A percentile compares a stretch with the other conserved stretches of the same genome.
Conservation (phyloP, 345 rosid species). For the Trapa incisa region DNA sequence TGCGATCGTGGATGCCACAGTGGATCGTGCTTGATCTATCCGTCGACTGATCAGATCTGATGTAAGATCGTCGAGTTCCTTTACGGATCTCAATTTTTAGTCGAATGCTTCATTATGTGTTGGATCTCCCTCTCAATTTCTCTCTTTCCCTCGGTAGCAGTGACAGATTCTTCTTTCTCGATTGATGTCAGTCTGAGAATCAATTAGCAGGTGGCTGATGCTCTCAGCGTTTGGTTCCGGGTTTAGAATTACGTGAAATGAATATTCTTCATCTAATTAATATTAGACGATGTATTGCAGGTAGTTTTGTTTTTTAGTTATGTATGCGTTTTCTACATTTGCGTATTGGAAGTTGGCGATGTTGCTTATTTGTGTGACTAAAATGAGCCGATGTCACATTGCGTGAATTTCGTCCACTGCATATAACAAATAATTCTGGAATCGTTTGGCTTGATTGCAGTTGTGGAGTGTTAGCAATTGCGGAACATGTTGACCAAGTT, state of each 20-base stretch:
- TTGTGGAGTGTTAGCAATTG: constrained; percentile 13
- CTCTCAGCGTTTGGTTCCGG: neutral
- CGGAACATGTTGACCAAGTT: constrained; percentile 83
- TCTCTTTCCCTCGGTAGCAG: neutral
- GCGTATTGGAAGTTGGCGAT: neutral
- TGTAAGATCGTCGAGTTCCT: constrained; percentile 22
- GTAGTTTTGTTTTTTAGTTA: neutral
- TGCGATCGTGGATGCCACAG: neutral
- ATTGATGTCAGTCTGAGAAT: neutral
- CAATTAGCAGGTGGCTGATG: neutral
- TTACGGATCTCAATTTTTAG: neutral
- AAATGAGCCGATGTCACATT: neutral
- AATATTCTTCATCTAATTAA: neutral
- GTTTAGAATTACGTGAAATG: neutral
- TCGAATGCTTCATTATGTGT: neutral
- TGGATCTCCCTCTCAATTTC: constrained; percentile 5
- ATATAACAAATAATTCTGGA: constrained; percentile 4
- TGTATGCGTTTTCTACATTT: neutral
- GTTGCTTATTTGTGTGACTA: neutral
- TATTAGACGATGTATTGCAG: neutral
- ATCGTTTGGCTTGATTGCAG: neutral
- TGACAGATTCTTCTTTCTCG: neutral
- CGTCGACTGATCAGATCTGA: constrained; percentile 38
- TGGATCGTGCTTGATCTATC: constrained; percentile 8
- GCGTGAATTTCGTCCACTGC: neutral